phyloP scores from a whole-genome alignment of 169 alveolate genomes.

The Eimeria necatrix region DNA sequence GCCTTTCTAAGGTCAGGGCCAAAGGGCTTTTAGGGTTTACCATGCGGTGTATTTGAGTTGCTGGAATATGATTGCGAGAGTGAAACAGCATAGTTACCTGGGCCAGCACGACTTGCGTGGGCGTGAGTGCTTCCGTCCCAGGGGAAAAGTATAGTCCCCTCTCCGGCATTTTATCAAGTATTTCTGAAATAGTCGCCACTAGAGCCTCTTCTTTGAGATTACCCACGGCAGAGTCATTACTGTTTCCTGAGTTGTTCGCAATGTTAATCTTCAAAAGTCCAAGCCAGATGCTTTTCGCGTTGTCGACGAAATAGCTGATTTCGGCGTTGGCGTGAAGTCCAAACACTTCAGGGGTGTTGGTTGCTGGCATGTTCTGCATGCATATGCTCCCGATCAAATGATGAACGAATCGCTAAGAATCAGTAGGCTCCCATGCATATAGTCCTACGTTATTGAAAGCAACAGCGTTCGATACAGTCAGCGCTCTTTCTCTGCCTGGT shows the following conservation, averaged over 20 bases:
- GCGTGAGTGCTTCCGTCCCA: conserved; percentile 91
- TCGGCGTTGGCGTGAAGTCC: conserved; percentile 98
- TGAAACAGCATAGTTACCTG: conserved; percentile 80
- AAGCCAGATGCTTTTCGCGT: conserved; percentile 94
- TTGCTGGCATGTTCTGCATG: conserved; percentile 86
- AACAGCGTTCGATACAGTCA: no score
- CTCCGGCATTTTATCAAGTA: conserved; percentile 88
- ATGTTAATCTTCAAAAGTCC: conserved; percentile 86
- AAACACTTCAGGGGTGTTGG: conserved; percentile 93
- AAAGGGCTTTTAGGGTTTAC: background rate
- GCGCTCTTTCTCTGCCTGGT: no score
- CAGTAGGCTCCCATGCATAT: no score
- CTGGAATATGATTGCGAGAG: no score
- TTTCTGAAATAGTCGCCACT: conserved; percentile 81
- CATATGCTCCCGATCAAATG: background rate
- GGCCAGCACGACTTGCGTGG: conserved; percentile 94
- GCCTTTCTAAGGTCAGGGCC: background rate
- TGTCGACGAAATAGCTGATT: conserved; percentile 94
- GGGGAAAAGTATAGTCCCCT: conserved; percentile 88
- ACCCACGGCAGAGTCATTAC: conserved; percentile 11
- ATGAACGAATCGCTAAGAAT: no score
- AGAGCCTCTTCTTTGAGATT: conserved; percentile 65
- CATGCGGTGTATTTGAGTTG: no score
- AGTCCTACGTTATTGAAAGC: no score
- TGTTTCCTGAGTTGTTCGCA: conserved; percentile 27